Percentiles rank a stretch among this genome's conserved stretches.
Evolutionary conservation across 2,329 filamentous ascomycete genomes (phyloP).

Genomic region (Podosphaera fusca): DNA sequence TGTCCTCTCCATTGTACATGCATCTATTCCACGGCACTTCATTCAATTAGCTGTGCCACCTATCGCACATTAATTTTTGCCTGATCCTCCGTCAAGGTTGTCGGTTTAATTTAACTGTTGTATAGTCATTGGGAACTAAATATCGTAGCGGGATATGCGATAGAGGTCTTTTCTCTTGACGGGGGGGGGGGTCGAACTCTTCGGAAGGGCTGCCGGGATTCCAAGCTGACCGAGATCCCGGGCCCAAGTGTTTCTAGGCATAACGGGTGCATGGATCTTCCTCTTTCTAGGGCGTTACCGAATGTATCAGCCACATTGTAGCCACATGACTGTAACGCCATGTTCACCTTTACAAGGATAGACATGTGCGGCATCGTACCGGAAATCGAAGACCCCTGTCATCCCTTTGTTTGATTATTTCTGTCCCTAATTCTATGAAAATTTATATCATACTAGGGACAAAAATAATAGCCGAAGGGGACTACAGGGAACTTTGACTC

Average conservation of each 20-base stretch:
- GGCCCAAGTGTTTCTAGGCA: neutral
- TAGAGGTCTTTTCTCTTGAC: neutral
- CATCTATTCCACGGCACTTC: too few relatives aligned
- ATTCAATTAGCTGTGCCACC: too few relatives aligned
- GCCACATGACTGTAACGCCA: neutral
- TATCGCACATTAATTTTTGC: too few relatives aligned
- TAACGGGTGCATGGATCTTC: neutral
- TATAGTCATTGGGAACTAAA: neutral
- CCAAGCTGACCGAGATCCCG: neutral
- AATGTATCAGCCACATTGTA: neutral
- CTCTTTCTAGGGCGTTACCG: neutral
- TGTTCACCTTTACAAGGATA: neutral
- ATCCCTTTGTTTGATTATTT: too few relatives aligned
- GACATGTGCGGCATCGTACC: too few relatives aligned
- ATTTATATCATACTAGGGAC: too few relatives aligned
- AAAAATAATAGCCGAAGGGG: too few relatives aligned
- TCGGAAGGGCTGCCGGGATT: neutral
- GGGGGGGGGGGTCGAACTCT: neutral
- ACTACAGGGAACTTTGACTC: neutral
- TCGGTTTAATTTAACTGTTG: too few relatives aligned
- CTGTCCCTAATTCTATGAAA: too few relatives aligned
- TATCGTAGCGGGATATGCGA: neutral
- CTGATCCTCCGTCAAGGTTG: too few relatives aligned
- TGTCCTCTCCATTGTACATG: too few relatives aligned
- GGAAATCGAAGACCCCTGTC: too few relatives aligned